phyloP scores from a whole-genome alignment of 2,329 filamentous ascomycete species.

The Thielaviopsis cerberus region DNA sequence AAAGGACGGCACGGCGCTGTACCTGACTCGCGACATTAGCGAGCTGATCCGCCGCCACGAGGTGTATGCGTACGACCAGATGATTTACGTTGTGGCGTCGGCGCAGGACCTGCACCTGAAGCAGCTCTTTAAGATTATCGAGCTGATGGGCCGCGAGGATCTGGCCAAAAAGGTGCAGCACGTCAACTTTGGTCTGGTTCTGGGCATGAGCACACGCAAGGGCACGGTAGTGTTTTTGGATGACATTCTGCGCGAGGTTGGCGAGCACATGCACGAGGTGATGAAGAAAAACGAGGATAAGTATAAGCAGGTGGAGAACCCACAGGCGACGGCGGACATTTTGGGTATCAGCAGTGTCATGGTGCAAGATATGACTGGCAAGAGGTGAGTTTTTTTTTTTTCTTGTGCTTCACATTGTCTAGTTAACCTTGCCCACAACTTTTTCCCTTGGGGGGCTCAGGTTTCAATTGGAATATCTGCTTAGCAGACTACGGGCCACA shows the following conservation, averaged over 20 bases:
- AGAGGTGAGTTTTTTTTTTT: conserved; percentile 26
- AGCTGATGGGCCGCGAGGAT: conserved; percentile 50
- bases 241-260: conserved; percentile 60
- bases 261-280: conserved; percentile 92
- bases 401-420: not conserved
- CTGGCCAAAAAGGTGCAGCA: conserved; percentile 51
- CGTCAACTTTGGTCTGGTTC: conserved; percentile 56
- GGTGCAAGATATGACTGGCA: conserved; percentile 95
- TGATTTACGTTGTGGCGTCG: conserved; percentile 62
- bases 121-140: conserved; percentile 59
- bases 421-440: no score
- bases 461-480: no score
- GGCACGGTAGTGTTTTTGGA: conserved; percentile 58
- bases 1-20: conserved; percentile 56
- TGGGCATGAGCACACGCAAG: conserved; percentile 52
- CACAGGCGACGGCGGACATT: conserved; percentile 63
- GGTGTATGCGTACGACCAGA: conserved; percentile 52
- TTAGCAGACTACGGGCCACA: no score
- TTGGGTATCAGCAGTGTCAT: conserved; percentile 90
- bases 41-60: conserved; percentile 48
- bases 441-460: no score
- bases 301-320: conserved; percentile 76
- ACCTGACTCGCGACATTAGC: conserved; percentile 61
- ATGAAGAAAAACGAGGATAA: conserved; percentile 85
- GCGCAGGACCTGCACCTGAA: conserved; percentile 56